Evolutionary conservation across 345 rosid genomes (phyloP).

Genomic region (Punica granatum): DNA sequence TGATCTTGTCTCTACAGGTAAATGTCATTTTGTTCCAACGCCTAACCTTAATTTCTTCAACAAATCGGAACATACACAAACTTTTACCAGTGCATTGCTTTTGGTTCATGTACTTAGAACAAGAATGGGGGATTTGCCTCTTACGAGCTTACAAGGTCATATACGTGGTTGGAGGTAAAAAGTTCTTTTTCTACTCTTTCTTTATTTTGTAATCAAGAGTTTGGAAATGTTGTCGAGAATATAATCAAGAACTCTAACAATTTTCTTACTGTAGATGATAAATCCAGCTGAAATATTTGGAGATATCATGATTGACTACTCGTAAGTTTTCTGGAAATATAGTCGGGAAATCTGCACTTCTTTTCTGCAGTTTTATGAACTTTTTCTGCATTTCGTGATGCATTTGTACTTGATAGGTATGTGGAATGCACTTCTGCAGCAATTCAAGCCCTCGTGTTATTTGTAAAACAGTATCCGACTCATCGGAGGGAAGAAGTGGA

Average conservation of each 20-base stretch:
- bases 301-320: slow-evolving; percentile 60
- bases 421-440: slow-evolving; percentile 82
- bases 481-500: slow-evolving; percentile 34
- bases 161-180: slow-evolving; percentile 54
- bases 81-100: background rate
- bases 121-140: slow-evolving; percentile 67
- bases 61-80: background rate
- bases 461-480: slow-evolving; percentile 21
- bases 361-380: background rate
- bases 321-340: slow-evolving; percentile 28
- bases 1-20: slow-evolving; percentile 60
- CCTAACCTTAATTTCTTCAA: background rate
- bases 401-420: slow-evolving; percentile 22
- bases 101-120: slow-evolving; percentile 26
- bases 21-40: background rate
- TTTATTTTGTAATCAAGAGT: background rate
- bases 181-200: background rate
- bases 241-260: background rate
- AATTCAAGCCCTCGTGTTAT: slow-evolving; percentile 46
- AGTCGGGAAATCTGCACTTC: background rate
- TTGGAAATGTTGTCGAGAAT: background rate
- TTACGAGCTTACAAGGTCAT: slow-evolving; percentile 71
- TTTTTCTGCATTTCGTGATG: background rate
- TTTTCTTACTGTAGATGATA: slow-evolving; percentile 31
- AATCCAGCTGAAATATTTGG: slow-evolving; percentile 65